Evolutionary conservation across 2,329 filamentous ascomycete species (phyloP).

Genomic region (Talaromyces amestolkiae): DNA sequence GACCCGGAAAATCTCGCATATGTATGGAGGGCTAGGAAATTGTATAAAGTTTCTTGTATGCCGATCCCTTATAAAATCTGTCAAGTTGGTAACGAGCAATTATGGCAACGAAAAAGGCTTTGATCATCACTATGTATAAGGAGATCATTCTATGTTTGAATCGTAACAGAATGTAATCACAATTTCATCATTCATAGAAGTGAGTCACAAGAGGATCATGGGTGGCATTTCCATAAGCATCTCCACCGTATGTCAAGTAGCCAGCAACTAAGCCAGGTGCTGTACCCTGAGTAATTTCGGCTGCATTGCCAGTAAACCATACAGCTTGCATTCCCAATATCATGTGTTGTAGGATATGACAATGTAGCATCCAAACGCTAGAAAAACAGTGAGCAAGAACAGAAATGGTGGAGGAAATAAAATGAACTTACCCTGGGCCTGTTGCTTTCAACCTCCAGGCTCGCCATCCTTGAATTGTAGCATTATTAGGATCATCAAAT

Average conservation of each 20-base stretch:
- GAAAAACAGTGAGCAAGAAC: background rate
- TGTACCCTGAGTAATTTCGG: slow-evolving; percentile 36
- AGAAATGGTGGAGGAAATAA: background rate
- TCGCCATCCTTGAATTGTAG: slow-evolving; percentile 49
- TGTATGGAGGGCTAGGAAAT: slow-evolving; percentile 49
- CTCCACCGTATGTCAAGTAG: slow-evolving; percentile 46
- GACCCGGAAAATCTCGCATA: slow-evolving; percentile 44
- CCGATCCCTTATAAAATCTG: no score
- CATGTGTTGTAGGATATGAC: slow-evolving; percentile 52
- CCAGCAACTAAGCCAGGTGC: slow-evolving; percentile 35
- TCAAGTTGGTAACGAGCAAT: no score
- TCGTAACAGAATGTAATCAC: no score
- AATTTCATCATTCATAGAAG: slow-evolving; percentile 5
- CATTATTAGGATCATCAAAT: slow-evolving; percentile 48
- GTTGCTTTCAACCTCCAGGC: slow-evolving; percentile 58
- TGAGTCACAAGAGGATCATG: slow-evolving; percentile 22
- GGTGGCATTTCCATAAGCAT: slow-evolving; percentile 40
- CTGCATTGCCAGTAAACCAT: slow-evolving; percentile 47
- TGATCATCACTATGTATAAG: no score
- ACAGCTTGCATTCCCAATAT: slow-evolving; percentile 50
- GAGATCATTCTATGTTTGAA: no score
- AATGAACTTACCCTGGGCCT: slow-evolving; percentile 40
- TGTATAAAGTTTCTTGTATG: slow-evolving; percentile 1
- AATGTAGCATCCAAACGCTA: slow-evolving; percentile 52
- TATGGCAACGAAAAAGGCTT: no score